Percentiles rank a stretch among this genome's conserved stretches.
These are phyloP conservation scores for Maudiozyma turicensis DNA, from an alignment of 805 yeast genomes.

Conservation along the genomic window DNA sequence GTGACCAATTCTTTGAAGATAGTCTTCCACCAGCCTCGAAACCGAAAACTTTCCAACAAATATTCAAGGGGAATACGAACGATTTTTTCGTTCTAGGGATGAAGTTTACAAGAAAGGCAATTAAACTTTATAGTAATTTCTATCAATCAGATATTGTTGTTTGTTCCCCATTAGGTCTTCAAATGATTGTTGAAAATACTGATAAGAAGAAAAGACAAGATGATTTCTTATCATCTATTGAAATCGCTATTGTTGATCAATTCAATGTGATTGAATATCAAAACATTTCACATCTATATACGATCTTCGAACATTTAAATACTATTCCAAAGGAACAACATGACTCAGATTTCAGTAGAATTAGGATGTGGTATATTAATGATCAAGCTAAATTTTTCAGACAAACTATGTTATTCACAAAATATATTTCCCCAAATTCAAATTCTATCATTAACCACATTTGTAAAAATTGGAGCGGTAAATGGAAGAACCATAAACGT, in stretches of 20 bases:
- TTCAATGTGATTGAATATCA: constrained; percentile 84
- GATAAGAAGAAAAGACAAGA: constrained; percentile 49
- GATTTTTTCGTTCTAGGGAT: constrained; percentile 89
- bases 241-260: constrained; percentile 69
- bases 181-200: constrained; percentile 63
- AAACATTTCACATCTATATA: constrained; percentile 80
- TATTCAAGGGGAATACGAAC: constrained; percentile 81
- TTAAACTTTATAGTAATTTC: constrained; percentile 76
- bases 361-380: constrained; percentile 87
- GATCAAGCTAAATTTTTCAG: constrained; percentile 65
- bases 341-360: constrained; percentile 82
- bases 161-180: constrained; percentile 87
- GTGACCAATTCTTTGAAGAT: constrained; percentile 52
- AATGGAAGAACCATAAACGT: constrained; percentile 43
- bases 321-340: constrained; percentile 69
- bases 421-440: constrained; percentile 70
- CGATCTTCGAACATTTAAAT: constrained; percentile 60
- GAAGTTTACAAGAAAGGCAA: constrained; percentile 78
- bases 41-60: constrained; percentile 72
- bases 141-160: constrained; percentile 77
- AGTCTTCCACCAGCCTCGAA: constrained; percentile 41
- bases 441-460: constrained; percentile 47
- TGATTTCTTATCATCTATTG: constrained; percentile 85
- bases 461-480: constrained; percentile 51
- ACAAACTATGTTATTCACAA: constrained; percentile 71